phyloP scores from a whole-genome alignment of 257 asterid species.

The Solanum tarapatanum region DNA sequence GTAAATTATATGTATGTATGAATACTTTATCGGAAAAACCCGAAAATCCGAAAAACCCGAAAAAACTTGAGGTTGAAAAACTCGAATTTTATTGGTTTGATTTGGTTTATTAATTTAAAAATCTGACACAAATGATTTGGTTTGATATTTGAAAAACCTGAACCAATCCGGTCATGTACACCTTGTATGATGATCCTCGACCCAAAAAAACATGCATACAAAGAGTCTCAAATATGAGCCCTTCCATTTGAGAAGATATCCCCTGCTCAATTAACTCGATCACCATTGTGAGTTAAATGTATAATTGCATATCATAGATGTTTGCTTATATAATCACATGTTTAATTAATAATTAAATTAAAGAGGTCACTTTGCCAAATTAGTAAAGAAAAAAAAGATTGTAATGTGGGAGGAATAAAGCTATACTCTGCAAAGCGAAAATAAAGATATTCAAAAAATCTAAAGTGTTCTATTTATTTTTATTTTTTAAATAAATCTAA shows the following conservation, averaged over 20 bases:
- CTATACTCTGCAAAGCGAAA: neutral
- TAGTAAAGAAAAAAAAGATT: neutral
- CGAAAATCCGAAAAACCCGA: too few relatives aligned
- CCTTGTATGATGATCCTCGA: too few relatives aligned
- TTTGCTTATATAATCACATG: neutral
- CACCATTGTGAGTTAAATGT: neutral
- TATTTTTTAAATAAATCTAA: too few relatives aligned
- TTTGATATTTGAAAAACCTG: too few relatives aligned
- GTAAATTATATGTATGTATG: too few relatives aligned
- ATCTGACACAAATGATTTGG: too few relatives aligned
- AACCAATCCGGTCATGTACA: too few relatives aligned
- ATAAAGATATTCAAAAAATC: neutral
- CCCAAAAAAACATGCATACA: neutral
- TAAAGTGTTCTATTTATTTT: too few relatives aligned
- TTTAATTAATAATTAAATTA: neutral
- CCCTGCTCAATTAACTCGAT: neutral
- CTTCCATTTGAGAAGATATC: accelerated
- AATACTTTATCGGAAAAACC: too few relatives aligned
- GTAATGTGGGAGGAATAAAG: neutral
- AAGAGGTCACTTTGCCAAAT: neutral
- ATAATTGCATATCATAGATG: neutral
- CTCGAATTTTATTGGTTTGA: too few relatives aligned
- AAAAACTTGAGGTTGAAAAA: too few relatives aligned
- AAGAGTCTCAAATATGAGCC: accelerated
- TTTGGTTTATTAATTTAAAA: too few relatives aligned